Evolutionary conservation across 163 green algal species (phyloP), one percentile per base, ranked within the genome.

Genomic region (Smithsoniella earleae): DNA sequence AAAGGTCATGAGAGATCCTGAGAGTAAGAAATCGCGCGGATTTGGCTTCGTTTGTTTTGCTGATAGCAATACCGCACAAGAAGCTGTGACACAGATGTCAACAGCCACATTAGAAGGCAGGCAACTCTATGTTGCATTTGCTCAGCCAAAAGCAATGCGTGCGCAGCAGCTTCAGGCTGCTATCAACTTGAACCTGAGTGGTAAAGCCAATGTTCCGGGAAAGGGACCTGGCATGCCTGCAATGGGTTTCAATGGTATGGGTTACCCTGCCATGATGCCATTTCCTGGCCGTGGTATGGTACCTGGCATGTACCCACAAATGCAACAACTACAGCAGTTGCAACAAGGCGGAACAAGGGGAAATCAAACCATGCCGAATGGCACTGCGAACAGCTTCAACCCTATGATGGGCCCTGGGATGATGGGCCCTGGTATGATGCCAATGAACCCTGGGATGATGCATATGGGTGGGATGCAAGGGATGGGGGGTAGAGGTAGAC

Each of bases 1-100:
- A 20, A 92, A 96, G 84, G 89, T 98, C 63, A 97, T 97, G 92
- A 81, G 85, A 31, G 94, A 98, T 75, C 83, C 86, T 10, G 88
- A 96, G 22, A 94, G 81, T 13, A 82, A 85, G 73, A 87, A 94
- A 76, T 91, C 85, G 52, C 85, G 85, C 46, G 94, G 94, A 49
- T 89, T 89, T 80, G 87, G 87, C 46, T 93, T 93, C 72, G 91
- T 96, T 27, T 96, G 91, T 88, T 96, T 89, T 84, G 88, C 80
- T 76, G 84, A 63, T 52, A 80, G 84, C 62, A 88, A 96, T 66
- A 88, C 95, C 78, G 91, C 91, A 45, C 92, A 88, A 0, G 80
- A 82, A 5, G 90, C 90, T 13, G 90, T 98, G 28, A 91, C 87
- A 5, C 91, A 96, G 80, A 94, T 95, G 87, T 95, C 96, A 76